Percentiles rank a stretch among this genome's conserved stretches.
Conservation (phyloP, 2,329 filamentous ascomycete species). For the Neonectria faginata region DNA sequence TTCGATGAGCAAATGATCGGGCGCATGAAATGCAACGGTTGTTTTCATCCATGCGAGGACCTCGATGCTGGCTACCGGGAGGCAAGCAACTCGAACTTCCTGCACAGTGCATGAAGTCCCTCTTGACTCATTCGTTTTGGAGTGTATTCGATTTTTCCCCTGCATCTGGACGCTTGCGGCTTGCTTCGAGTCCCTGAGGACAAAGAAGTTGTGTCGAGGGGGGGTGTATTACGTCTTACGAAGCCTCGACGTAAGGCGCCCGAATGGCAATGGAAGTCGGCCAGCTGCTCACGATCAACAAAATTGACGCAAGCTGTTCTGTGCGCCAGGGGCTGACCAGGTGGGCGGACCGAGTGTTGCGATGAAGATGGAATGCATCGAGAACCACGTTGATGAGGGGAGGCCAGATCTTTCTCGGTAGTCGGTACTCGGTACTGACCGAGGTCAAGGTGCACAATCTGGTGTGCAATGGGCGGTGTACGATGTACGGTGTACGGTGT, state of each 20-base stretch:
- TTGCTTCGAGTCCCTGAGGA: conserved; percentile 2
- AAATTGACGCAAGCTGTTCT: background rate
- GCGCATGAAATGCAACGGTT: background rate
- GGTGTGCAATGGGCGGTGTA: background rate
- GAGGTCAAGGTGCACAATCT: background rate
- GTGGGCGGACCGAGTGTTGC: background rate
- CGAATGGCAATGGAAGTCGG: background rate
- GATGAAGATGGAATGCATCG: background rate
- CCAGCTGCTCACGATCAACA: background rate
- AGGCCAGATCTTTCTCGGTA: background rate
- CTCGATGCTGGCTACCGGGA: background rate
- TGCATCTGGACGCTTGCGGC: background rate
- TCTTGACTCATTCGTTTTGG: background rate
- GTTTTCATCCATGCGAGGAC: conserved; percentile 1
- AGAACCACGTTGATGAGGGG: background rate
- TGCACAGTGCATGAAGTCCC: too few relatives aligned
- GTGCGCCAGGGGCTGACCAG: background rate
- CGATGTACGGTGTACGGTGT: background rate
- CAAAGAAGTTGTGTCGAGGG: background rate
- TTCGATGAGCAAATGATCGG: background rate
- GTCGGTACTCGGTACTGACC: background rate
- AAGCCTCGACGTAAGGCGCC: background rate
- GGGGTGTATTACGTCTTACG: background rate
- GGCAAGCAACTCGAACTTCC: background rate
- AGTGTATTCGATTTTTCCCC: background rate